Base-by-base conservation (phyloP, 2,329 filamentous ascomycete genomes). In the Cladophialophora exuberans region DNA sequence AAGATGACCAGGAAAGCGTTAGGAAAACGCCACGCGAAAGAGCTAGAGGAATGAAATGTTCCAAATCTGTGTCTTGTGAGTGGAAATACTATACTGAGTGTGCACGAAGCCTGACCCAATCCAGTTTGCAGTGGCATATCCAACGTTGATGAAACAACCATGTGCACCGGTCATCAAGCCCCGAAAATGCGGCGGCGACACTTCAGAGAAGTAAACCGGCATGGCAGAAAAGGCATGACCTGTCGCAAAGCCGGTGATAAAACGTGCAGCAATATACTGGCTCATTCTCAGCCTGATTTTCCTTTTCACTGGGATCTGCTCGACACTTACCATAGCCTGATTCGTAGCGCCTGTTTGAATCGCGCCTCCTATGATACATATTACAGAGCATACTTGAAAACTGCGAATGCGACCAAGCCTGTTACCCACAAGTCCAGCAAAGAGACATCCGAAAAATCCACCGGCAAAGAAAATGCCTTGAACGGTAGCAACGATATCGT, bases 391-490 rank as follows among this genome's bases (percentile, higher is more conserved):
- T 20, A 46, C 35, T 15, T 22, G 43, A 26, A 46, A 46, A n/a
- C 26, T 30, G 13, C 64, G 63, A 45, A 72, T 70, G 2, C 73
- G 65, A 7, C 72, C 67, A 33, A 68, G 65, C 35, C 62, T 62
- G 47, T 74, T 70, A 2, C 68, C 67, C 9, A 60, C 63, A 73
- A 73, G 75, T 6, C 69, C 67, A 22, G 68, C 70, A 54, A 69
- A 64, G 1, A 72, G 38, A 18, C 66, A 67, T 17, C 70, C 74
- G 15, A 71, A 57, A 36, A 67, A 67, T 11, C 66, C 70, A 7
- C 73, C 73, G 1, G 72, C 74, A 17, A 71, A 72, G 57, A 73
- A 73, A 4, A 76, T 64, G 15, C 74, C 75, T 60, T 76, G 76
- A 39, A 75, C 65, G 13, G 72, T 73, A 13, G 70, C 73, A 30